phyloP scores from a whole-genome alignment of 257 asterid species.

The Pogostemon cablin region DNA sequence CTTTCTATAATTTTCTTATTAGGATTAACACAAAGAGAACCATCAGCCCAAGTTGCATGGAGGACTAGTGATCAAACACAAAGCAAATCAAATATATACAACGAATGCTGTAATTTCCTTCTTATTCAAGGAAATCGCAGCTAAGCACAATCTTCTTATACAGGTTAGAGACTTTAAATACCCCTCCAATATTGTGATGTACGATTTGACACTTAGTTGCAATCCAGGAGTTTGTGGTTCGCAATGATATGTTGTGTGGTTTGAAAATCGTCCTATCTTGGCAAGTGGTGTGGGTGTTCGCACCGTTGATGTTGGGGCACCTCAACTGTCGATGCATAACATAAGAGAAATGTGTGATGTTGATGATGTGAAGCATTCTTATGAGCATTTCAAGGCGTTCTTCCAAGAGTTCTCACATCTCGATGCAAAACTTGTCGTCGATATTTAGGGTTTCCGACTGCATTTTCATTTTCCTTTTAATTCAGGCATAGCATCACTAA shows the following conservation, averaged over 20 bases:
- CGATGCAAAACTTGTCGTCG: conserved; percentile 70
- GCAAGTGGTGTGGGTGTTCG: conserved; percentile 92
- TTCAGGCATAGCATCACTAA: too few relatives aligned
- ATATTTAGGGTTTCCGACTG: conserved; percentile 39
- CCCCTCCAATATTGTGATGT: not conserved
- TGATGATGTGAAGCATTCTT: conserved; percentile 80
- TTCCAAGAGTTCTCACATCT: conserved; percentile 69
- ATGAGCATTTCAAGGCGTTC: conserved; percentile 81
- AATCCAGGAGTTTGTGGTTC: conserved; percentile 82
- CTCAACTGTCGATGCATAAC: conserved; percentile 95
- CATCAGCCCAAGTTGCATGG: conserved; percentile 93
- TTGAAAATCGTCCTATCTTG: conserved; percentile 89
- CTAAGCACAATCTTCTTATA: conserved; percentile 60
- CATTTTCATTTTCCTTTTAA: too few relatives aligned
- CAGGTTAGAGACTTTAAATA: conserved; percentile 53
- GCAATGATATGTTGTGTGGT: conserved; percentile 87
- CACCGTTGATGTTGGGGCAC: conserved; percentile 86
- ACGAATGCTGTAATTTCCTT: conserved; percentile 65
- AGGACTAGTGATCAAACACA: conserved; percentile 88
- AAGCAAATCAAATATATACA: conserved; percentile 90
- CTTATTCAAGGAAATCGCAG: too few relatives aligned
- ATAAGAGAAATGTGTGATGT: conserved; percentile 92
- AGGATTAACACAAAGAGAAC: conserved; percentile 95
- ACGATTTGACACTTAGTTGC: not conserved
- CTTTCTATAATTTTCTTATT: conserved; percentile 29